Percentiles rank a stretch among this genome's conserved stretches.
These are phyloP conservation scores for Coemansia asiatica DNA, from an alignment of 192 early-diverging fungal genomes.

Conservation along the genomic window DNA sequence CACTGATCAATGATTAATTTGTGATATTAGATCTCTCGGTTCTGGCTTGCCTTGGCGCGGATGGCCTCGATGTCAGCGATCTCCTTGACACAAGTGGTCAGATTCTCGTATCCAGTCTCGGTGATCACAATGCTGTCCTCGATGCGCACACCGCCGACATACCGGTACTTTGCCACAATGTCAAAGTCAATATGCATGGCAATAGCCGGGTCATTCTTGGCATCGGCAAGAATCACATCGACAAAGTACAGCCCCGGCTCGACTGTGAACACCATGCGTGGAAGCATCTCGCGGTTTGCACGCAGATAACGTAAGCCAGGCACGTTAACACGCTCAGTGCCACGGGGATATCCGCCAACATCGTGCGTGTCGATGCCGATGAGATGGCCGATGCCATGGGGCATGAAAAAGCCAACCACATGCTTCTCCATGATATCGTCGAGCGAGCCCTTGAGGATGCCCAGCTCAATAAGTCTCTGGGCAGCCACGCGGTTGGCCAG, in stretches of 20 bases:
- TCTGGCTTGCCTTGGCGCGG: constrained; percentile 20
- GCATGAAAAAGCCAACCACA: constrained; percentile 81
- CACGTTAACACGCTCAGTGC: constrained; percentile 65
- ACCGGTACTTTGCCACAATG: constrained; percentile 64
- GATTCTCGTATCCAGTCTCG: constrained; percentile 73
- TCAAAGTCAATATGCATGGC: constrained; percentile 68
- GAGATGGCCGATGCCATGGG: constrained; percentile 88
- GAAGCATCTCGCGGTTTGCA: constrained; percentile 69
- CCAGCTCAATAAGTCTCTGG: constrained; percentile 55
- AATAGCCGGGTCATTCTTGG: constrained; percentile 58
- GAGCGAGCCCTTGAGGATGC: constrained; percentile 69
- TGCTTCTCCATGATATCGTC: constrained; percentile 63
- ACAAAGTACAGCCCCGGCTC: constrained; percentile 96
- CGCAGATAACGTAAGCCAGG: constrained; percentile 75
- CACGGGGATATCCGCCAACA: constrained; percentile 70
- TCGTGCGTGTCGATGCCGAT: constrained; percentile 93
- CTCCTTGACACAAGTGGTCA: constrained; percentile 81
- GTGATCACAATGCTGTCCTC: constrained; percentile 88
- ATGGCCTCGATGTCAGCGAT: constrained; percentile 69
- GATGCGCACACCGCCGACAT: constrained; percentile 90
- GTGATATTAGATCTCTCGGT: no score
- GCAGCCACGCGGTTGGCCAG: constrained; percentile 72
- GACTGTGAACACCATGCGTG: constrained; percentile 87
- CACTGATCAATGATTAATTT: no score
- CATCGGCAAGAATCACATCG: constrained; percentile 70